Evolutionary conservation across 257 asterid genomes (phyloP).

Genomic region (Penstemon barbatus): DNA sequence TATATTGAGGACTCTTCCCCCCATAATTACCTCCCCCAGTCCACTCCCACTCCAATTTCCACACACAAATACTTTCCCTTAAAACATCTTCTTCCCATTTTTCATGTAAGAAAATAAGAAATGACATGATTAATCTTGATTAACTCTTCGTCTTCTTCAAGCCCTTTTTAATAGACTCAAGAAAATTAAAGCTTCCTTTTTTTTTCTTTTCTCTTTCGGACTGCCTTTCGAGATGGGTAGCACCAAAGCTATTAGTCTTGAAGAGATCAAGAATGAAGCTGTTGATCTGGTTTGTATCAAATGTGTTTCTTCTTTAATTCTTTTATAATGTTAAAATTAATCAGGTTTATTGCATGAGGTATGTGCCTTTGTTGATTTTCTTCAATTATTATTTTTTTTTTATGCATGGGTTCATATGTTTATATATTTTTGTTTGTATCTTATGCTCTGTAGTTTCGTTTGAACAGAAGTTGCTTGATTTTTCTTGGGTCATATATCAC

Average conservation of each 20-base stretch:
- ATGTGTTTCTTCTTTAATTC: neutral
- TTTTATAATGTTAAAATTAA: too few relatives aligned
- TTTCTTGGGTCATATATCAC: too few relatives aligned
- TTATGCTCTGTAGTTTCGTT: neutral
- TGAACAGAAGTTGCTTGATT: too few relatives aligned
- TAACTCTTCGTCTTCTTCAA: neutral
- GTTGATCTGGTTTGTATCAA: constrained; percentile 60
- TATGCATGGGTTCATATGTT: neutral
- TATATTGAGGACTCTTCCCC: constrained; percentile 17
- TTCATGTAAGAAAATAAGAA: neutral
- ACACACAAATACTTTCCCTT: neutral
- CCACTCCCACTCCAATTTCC: constrained; percentile 22
- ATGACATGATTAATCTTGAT: neutral
- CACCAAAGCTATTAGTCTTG: constrained; percentile 64
- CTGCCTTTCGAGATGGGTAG: constrained; percentile 40
- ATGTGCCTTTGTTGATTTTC: too few relatives aligned
- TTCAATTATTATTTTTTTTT: neutral
- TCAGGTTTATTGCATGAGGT: neutral
- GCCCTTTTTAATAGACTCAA: neutral
- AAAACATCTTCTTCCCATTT: neutral
- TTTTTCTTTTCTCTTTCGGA: neutral
- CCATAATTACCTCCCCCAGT: neutral
- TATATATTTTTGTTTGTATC: neutral
- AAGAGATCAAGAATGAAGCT: constrained; percentile 83
- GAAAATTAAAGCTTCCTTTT: neutral